Conservation (phyloP, 306 rosid genomes). For the Dryas drummondii region DNA sequence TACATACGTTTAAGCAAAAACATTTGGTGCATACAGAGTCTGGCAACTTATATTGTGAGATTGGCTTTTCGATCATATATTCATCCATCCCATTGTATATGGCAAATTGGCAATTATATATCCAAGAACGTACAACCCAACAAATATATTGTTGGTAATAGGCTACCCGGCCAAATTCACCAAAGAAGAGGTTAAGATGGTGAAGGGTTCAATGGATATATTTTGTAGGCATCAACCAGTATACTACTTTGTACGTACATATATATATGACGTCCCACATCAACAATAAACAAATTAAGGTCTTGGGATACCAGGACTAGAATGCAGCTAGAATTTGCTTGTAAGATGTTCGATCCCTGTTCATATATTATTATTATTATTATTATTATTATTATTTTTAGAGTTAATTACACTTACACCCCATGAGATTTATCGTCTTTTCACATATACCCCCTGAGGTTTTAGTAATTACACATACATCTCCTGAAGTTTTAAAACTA, state of each 20-base stretch:
- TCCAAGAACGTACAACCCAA: conserved; percentile 81
- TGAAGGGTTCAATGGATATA: conserved; percentile 82
- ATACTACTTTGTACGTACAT: conserved; percentile 64
- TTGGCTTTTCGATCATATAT: conserved; percentile 17
- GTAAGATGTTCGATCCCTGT: conserved; percentile 41
- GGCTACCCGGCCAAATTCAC: conserved; percentile 77
- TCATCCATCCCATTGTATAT: conserved; percentile 81
- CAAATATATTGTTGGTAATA: conserved; percentile 53
- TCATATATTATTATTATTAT: too few species aligned
- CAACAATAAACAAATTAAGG: conserved; percentile 39
- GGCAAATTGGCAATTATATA: conserved; percentile 51
- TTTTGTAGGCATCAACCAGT: conserved; percentile 80
- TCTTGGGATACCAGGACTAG: conserved; percentile 82
- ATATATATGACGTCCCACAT: conserved; percentile 45
- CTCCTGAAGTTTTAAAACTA: too few species aligned
- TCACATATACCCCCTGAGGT: too few species aligned
- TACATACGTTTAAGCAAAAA: too few species aligned
- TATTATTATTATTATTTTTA: too few species aligned
- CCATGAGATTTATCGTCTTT: too few species aligned
- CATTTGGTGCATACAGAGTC: too few species aligned
- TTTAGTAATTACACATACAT: too few species aligned
- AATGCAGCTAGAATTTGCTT: conserved; percentile 61
- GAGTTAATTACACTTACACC: too few species aligned
- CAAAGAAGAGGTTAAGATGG: conserved; percentile 67
- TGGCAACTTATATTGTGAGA: not conserved